phyloP scores from a whole-genome alignment of 176 grass and related monocot species.

The Pharus latifolius region DNA sequence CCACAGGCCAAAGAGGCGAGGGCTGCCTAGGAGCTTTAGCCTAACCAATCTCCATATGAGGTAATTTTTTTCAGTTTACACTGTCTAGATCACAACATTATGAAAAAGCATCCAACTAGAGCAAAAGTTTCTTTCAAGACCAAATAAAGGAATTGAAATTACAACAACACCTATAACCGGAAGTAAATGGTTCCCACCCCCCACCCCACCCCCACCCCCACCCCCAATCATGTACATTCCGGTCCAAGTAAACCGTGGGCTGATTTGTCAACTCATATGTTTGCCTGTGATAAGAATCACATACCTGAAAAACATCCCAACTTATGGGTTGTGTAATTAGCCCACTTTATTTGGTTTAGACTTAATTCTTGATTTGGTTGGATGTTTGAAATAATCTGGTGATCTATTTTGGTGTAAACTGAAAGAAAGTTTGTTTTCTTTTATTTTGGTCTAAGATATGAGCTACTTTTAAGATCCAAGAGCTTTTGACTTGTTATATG shows the following conservation, averaged over 20 bases:
- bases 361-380: not conserved
- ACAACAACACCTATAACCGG: not conserved
- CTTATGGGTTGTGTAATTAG: not conserved
- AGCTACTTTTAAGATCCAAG: not conserved
- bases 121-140: not conserved
- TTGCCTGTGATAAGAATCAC: not conserved
- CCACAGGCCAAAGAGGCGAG: not conserved
- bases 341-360: not conserved
- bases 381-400: not conserved
- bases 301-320: not conserved
- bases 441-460: not conserved
- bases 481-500: not conserved
- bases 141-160: not conserved
- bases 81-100: not conserved
- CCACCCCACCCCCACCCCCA: too few relatives aligned
- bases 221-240: not conserved
- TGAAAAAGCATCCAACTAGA: not conserved
- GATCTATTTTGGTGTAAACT: not conserved
- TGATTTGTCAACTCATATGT: not conserved
- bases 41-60: not conserved
- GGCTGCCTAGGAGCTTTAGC: not conserved
- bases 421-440: not conserved
- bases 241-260: not conserved
- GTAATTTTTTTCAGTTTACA: constrained; percentile 3
- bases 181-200: not conserved